Base-by-base conservation (phyloP, 257 asterid species). In the Rhazya stricta region DNA sequence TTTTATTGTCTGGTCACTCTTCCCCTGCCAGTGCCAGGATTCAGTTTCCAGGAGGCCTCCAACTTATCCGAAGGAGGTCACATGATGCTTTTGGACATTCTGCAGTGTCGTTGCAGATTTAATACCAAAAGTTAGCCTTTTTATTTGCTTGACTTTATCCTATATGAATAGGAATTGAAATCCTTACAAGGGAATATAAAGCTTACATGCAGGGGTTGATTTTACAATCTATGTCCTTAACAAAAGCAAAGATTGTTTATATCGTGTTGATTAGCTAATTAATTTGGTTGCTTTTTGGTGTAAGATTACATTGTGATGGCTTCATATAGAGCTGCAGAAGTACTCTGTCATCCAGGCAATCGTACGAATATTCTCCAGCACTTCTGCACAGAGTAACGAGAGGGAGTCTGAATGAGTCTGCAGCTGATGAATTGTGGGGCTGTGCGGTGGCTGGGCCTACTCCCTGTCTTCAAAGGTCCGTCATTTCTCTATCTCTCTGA, bases 231-330 rank as follows among this genome's bases (percentile, higher is more conserved):
- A 41, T 10, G 34, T 23, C 51, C 21, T 23, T 39, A 39, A 68
- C 73, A 32, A 43, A 67, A 42, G 19, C 39, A 68, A 25, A 12
- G 5, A 42, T 15, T 42, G 6, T 68, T 68, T 43, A 25, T 16
- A n/a, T n/a, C n/a, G n/a, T 23, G 48, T 11, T 43, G 72, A 67
- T 46, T 42, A 25, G 18, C 34, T 25, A n/a, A 13, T 43, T 15
- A 4, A 27, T 3, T 67, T 39, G 53, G 27, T 23, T 67, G 12
- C 29, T 25, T 8, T 25, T 21, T n/a, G 57, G 37, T 43, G 39
- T 57, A 68, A 68, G 73, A 68, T 68, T 13, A 68, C 48, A 50
- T 68, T 43, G n/a, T 25, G 6, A 30, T 42, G 73, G 53, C 41
- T 46, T 67, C 39, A 53, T n/a, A 30, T 46, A 21, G 60, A 54